Base-by-base conservation (phyloP, 1,139 yeast genomes). In the Lodderomyces margitis region DNA sequence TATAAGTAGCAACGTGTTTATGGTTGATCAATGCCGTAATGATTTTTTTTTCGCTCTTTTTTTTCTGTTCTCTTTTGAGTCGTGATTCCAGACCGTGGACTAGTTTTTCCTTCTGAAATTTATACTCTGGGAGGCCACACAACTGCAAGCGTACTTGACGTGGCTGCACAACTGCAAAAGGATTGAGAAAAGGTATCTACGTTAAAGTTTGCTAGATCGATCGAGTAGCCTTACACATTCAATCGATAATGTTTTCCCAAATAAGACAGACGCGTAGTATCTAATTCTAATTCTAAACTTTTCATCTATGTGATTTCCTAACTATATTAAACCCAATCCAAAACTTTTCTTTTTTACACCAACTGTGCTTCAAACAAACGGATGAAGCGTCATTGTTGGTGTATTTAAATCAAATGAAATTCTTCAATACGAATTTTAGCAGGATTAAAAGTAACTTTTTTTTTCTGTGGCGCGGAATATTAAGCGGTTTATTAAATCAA, bases 71-170 rank as follows among this genome's bases (percentile, higher is more conserved):
- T 28, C n/a, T 3, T 15, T 15, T 28, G 5, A 4, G 28, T 14
- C 21, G 36, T 34, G 25, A 19, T 34, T 34, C 27, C 35, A 32
- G 25, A 32, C 35, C 17, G 25, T 19, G 23, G n/a, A n/a, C n/a
- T n/a, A n/a, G n/a, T n/a, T n/a, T n/a, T n/a, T n/a, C n/a, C 20
- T 14, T 30, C 10, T 10, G 19, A 28, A 28, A 15, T 28, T 15
- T n/a, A n/a, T n/a, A n/a, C n/a, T n/a, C n/a, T n/a, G n/a, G n/a
- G n/a, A n/a, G n/a, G n/a, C n/a, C n/a, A n/a, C n/a, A n/a, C n/a
- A n/a, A n/a, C n/a, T n/a, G 20, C 33, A n/a, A 17, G 17, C 9
- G 12, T 7, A 6, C 14, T 11, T 17, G 34, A 31, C 33, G 6
- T 30, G 16, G n/a, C n/a, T n/a, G n/a, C n/a, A n/a, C n/a, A n/a